A percentile compares a stretch with the other conserved stretches of the same genome.
phyloP scores from a whole-genome alignment of 768 basidiomycete genomes.

The Lentinula sp. region DNA sequence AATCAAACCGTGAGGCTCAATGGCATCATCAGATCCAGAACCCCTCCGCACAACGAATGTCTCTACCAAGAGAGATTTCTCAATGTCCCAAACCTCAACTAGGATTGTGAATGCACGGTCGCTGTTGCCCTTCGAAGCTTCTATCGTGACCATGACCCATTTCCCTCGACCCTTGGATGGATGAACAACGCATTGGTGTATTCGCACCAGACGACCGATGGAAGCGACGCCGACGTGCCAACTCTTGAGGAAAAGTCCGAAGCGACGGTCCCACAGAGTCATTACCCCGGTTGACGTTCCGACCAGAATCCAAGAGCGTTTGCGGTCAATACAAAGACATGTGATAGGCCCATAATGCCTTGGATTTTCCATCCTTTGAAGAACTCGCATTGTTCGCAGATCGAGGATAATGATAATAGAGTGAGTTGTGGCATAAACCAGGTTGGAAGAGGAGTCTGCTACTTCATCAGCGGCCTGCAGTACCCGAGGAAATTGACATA shows the following conservation, averaged over 20 bases:
- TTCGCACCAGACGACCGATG: slow-evolving; percentile 45
- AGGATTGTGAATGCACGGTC: slow-evolving; percentile 44
- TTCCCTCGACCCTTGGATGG: slow-evolving; percentile 83
- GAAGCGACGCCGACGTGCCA: slow-evolving; percentile 71
- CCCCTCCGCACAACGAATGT: slow-evolving; percentile 59
- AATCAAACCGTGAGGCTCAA: slow-evolving; percentile 45
- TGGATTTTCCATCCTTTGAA: slow-evolving; percentile 79
- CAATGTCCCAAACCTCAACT: slow-evolving; percentile 92
- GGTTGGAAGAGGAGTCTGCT: slow-evolving; percentile 69
- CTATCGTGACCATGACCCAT: slow-evolving; percentile 85
- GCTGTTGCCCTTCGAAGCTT: slow-evolving; percentile 35
- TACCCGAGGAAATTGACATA: slow-evolving; percentile 18
- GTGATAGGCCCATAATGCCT: slow-evolving; percentile 84
- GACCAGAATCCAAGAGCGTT: slow-evolving; percentile 81
- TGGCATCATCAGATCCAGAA: slow-evolving; percentile 37
- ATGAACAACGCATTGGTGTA: slow-evolving; percentile 76
- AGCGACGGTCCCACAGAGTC: slow-evolving; percentile 92
- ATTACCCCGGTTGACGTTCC: slow-evolving; percentile 84
- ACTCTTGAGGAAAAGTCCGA: slow-evolving; percentile 81
- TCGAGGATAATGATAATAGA: slow-evolving; percentile 74
- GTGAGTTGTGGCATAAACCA: slow-evolving; percentile 83
- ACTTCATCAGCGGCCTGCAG: neutral
- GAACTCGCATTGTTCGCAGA: slow-evolving; percentile 73
- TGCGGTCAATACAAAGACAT: slow-evolving; percentile 76
- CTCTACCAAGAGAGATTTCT: slow-evolving; percentile 74